phyloP scores from a whole-genome alignment of 805 yeast genomes.

The Myxozyma monticola region DNA sequence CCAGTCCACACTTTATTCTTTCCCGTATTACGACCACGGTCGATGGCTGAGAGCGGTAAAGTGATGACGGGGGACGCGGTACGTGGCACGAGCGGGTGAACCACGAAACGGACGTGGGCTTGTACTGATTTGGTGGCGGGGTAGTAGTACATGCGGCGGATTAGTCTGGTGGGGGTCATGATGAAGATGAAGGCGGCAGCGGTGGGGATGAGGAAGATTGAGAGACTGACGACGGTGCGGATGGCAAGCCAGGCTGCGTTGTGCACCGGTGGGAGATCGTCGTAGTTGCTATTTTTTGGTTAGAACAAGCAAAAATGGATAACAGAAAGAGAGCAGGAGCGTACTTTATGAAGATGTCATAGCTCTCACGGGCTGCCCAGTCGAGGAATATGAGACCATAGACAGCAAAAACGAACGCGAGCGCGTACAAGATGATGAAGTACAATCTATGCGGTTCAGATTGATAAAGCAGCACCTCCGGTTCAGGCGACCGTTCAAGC shows the following conservation, averaged over 20 bases:
- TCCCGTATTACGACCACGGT: slow-evolving; percentile 48
- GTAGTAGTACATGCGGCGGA: slow-evolving; percentile 74
- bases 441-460: slow-evolving; percentile 80
- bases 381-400: slow-evolving; percentile 65
- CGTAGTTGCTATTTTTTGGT: slow-evolving; percentile 42
- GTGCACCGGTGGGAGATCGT: slow-evolving; percentile 46
- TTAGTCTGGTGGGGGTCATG: slow-evolving; percentile 65
- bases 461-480: slow-evolving; percentile 71
- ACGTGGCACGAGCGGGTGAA: slow-evolving; percentile 75
- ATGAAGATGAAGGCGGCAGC: slow-evolving; percentile 45
- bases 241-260: slow-evolving; percentile 41
- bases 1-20: slow-evolving; percentile 78
- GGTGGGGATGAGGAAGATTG: slow-evolving; percentile 46
- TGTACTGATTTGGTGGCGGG: slow-evolving; percentile 43
- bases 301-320: too few relatives aligned
- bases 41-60: slow-evolving; percentile 57
- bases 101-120: slow-evolving; percentile 61
- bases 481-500: slow-evolving; percentile 54
- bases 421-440: slow-evolving; percentile 65
- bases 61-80: slow-evolving; percentile 73
- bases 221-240: slow-evolving; percentile 42
- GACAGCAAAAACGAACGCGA: slow-evolving; percentile 67
- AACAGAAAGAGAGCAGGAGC: neutral
- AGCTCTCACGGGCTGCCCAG: slow-evolving; percentile 49
- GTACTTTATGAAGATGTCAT: slow-evolving; percentile 11